Base-by-base conservation (phyloP, 495 filamentous ascomycete species). In the Patellaria atrata region DNA sequence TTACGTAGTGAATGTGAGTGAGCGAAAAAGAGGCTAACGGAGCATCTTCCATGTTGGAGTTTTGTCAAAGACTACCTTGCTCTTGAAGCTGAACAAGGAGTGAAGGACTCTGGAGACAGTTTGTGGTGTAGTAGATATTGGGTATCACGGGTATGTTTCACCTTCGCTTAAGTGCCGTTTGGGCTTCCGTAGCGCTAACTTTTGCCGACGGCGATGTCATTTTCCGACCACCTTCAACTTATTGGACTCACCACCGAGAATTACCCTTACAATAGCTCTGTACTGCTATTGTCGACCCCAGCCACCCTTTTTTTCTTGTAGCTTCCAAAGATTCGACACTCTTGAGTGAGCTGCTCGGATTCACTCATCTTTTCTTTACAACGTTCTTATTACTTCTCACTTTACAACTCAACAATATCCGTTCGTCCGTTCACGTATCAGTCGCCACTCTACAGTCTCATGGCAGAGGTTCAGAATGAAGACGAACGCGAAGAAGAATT, bases 1-100 rank as follows among this genome's bases (percentile, higher is more conserved):
- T 41, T 59, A 93, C 86, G 63, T 97, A 97, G 64, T 91, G 82
- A 37, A 97, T 85, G 58, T 96, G 87, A 9, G 91, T 96, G 31
- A 94, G 62, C 34, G 83, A 92, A 32, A 94, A 68, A 12, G 89
- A 96, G 19, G 87, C 83, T 17, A 96, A 61, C 2, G 81, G 75
- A 16, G 70, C 61, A 43, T 82, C 70, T 30, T 58, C 54, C 51
- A 59, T 57, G 35, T 46, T 51, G 23, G 13, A n/a, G n/a, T n/a
- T n/a, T n/a, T 5, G n/a, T 30, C 18, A 32, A 22, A 26, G 23
- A 26, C 23, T n/a, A 8, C 8, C 23, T 8, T 26, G 23, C 23
- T n/a, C n/a, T n/a, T n/a, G n/a, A n/a, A n/a, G n/a, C n/a, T n/a
- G n/a, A n/a, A n/a, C n/a, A n/a, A n/a, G n/a, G 16, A 17, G 28